phyloP scores from a whole-genome alignment of 495 filamentous ascomycete genomes.

The Aspergillus homomorphus region DNA sequence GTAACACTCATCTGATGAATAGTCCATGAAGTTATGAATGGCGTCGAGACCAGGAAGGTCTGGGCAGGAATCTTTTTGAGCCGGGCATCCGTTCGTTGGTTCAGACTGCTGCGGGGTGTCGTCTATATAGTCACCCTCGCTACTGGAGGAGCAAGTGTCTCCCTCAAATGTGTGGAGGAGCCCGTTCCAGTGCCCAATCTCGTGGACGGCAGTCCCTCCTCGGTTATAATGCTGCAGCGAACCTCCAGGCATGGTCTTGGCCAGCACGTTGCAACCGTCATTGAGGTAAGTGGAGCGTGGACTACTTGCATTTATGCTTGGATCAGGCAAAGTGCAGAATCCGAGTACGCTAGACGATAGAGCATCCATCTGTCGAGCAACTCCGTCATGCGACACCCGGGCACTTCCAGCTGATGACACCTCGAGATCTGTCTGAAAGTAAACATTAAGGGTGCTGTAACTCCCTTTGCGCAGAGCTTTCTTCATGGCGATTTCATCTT shows the following conservation, averaged over 20 bases:
- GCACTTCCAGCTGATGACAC: slow-evolving; percentile 21
- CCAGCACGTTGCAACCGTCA: slow-evolving; percentile 54
- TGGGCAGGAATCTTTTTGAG: slow-evolving; percentile 47
- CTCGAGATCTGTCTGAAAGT: slow-evolving; percentile 50
- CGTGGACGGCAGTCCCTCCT: slow-evolving; percentile 52
- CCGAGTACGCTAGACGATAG: slow-evolving; percentile 41
- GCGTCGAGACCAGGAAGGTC: slow-evolving; percentile 43
- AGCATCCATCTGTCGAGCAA: slow-evolving; percentile 11
- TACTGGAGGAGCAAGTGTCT: slow-evolving; percentile 37
- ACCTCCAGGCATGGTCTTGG: slow-evolving; percentile 48
- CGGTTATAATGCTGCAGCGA: slow-evolving; percentile 42
- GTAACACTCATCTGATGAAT: slow-evolving; percentile 54
- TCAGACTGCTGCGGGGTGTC: slow-evolving; percentile 52
- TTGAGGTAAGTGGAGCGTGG: slow-evolving; percentile 38
- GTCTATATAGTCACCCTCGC: slow-evolving; percentile 48
- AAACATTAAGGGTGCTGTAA: slow-evolving; percentile 50
- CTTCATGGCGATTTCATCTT: slow-evolving; percentile 62
- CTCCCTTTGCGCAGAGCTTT: slow-evolving; percentile 54
- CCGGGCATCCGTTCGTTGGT: slow-evolving; percentile 50
- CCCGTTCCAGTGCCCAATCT: slow-evolving; percentile 60
- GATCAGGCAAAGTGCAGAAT: slow-evolving; percentile 48
- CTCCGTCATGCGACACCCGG: slow-evolving; percentile 6
- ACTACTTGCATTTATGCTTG: slow-evolving; percentile 33
- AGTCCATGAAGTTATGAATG: slow-evolving; percentile 57
- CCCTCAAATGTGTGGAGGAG: slow-evolving; percentile 56